Base-by-base conservation (phyloP, 257 asterid species). In the Agastache rugosa region DNA sequence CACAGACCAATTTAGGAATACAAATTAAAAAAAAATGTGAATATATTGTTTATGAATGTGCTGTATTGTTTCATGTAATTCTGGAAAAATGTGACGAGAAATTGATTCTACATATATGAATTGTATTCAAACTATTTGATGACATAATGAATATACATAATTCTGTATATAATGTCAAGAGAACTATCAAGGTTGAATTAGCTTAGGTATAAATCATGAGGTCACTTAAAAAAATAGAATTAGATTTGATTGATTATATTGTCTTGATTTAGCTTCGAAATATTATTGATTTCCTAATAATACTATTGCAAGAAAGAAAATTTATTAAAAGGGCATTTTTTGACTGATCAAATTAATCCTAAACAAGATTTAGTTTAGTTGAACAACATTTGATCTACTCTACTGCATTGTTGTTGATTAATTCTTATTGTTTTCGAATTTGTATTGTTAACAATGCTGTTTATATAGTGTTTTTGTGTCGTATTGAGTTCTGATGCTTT, bases 311-410 rank as follows among this genome's bases (percentile, higher is more conserved):
- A n/a, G n/a, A n/a, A n/a, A n/a, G n/a, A n/a, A n/a, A n/a, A n/a
- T n/a, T n/a, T n/a, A 5, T 5, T 37, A 37, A 37, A 37, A 0
- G 44, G 12, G 44, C 44, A 39, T 1, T 39, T 39, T 39, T 39
- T 39, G 44, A 9, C 12, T 39, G 44, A 39, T 8, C 42, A 37
- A 37, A 37, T 2, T 6, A 37, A 37, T 59, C 2, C 2, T 22
- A 8, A 4, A 14, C 11, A 58, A 59, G 59, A 25, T 45, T 47
- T 0, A 50, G 16, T 68, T 31, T 68, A 2, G 19, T 70, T 70
- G 66, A 70, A 15, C 67, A 11, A 41, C 25, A 8, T 22, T 68
- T 69, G 14, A 51, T 34, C 63, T 20, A 34, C 62, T 51, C 20
- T 19, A 29, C 60, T 42, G 3, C 39, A 25, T 67, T 67, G 1